Evolutionary conservation across 2,329 filamentous ascomycete genomes (phyloP), one percentile per base, ranked within the genome.

Genomic region (Hymenoscyphus infarciens): DNA sequence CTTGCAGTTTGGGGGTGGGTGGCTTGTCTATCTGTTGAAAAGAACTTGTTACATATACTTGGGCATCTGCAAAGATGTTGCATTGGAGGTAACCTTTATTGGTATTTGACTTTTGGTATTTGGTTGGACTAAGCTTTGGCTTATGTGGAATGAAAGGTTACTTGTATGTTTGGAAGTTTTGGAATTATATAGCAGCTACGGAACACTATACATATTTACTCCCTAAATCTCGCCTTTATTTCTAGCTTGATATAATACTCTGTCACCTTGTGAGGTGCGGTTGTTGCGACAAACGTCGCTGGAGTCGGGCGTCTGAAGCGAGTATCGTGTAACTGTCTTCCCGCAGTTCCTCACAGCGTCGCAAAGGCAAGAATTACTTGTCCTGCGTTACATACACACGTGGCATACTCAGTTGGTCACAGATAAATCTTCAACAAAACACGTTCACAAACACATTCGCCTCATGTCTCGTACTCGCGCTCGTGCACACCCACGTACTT

Each of bases 51-150:
- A 57, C 39, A 33, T 1, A 22, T 35, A 33, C 11, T 33, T 56
- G n/a, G 54, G 13, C 38, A 49, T 60, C 61, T 57, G 54, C 54
- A 39, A 60, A 57, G 38, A 57, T 63, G 49, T 35, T 45, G 45
- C 22, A 49, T 33, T 56, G 27, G 54, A 52, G 45, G 45, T 52
- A 22, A 52, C 45, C 45, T 52, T 52, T 22, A 52, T 52, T 52
- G 45, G 22, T 22, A 22, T 52, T 49, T 52, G 45, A 45, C 15
- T 52, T 52, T 52, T 22, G 11, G 19, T 5, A 5, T 52, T 42
- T 5, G 13, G 22, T 22, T 52, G 10, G 19, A 10, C 7, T 5
- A 11, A 11, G 2, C 25, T 22, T 25, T 49, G 2, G 45, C 5
- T 49, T 15, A 52, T 22, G 19, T 3, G 45, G 19, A 13, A 52